A percentile compares a stretch with the other conserved stretches of the same genome.
phyloP scores from a whole-genome alignment of 139 green algal species.

The Coelastrella sp. region DNA sequence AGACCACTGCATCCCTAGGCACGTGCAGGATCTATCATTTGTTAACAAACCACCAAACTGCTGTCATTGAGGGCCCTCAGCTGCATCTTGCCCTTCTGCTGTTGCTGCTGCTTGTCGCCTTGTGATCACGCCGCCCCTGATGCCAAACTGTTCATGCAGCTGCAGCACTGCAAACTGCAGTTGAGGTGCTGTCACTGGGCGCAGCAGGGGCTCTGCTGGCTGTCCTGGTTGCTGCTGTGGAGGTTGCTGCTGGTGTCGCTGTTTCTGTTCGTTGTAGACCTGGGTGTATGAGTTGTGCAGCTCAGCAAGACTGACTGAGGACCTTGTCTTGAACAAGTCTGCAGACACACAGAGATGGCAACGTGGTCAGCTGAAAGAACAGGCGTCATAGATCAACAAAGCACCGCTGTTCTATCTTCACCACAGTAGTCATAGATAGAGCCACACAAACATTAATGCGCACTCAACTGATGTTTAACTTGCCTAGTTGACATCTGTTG shows the following conservation, averaged over 20 bases:
- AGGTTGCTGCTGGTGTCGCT: constrained; percentile 18
- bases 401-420: too few relatives aligned
- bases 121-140: neutral
- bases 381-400: too few relatives aligned
- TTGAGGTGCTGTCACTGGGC: constrained; percentile 18
- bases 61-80: too few relatives aligned
- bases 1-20: too few relatives aligned
- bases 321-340: constrained; percentile 33
- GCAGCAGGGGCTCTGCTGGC: neutral
- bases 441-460: too few relatives aligned
- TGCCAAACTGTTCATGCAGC: constrained; percentile 29
- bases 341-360: neutral
- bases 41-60: too few relatives aligned
- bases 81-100: neutral
- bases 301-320: constrained; percentile 15
- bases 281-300: constrained; percentile 28
- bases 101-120: neutral
- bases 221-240: constrained; percentile 8
- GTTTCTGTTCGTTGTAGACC: constrained; percentile 35
- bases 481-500: too few relatives aligned
- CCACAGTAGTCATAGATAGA: too few relatives aligned
- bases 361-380: too few relatives aligned
- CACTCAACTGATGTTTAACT: too few relatives aligned
- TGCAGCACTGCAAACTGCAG: constrained; percentile 39
- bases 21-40: too few relatives aligned